Evolutionary conservation across 2,329 filamentous ascomycete species (phyloP).

Genomic region (Fusarium sp.): DNA sequence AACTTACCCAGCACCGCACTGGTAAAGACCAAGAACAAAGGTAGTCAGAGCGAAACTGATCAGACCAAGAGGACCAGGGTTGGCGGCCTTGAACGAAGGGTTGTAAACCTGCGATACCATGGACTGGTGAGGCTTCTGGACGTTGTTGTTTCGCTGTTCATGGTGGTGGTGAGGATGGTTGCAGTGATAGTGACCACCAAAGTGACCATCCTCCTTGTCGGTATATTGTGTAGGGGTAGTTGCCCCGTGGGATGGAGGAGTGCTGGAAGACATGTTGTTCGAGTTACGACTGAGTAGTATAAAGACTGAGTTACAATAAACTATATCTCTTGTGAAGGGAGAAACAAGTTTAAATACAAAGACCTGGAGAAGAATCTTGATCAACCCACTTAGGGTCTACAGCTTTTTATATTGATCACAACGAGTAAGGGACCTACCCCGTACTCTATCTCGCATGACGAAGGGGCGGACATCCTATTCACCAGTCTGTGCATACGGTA

Average conservation of each 20-base stretch:
- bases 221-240: slow-evolving; percentile 43
- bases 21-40: slow-evolving; percentile 65
- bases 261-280: slow-evolving; percentile 36
- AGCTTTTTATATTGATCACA: slow-evolving; percentile 25
- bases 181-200: slow-evolving; percentile 19
- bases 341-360: slow-evolving; percentile 2
- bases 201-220: slow-evolving; percentile 33
- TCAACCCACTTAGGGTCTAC: slow-evolving; percentile 14
- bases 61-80: slow-evolving; percentile 69
- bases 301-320: background rate
- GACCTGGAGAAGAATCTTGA: slow-evolving; percentile 5
- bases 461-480: slow-evolving; percentile 17
- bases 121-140: slow-evolving; percentile 47
- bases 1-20: slow-evolving; percentile 61
- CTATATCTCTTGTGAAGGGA: background rate
- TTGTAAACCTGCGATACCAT: slow-evolving; percentile 52
- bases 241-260: slow-evolving; percentile 38
- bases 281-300: background rate
- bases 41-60: slow-evolving; percentile 74
- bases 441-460: slow-evolving; percentile 26
- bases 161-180: slow-evolving; percentile 31
- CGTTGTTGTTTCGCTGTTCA: slow-evolving; percentile 13
- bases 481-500: slow-evolving; percentile 13
- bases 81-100: slow-evolving; percentile 61
- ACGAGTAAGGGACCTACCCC: slow-evolving; percentile 20